These are phyloP conservation scores for Candida ortonii DNA, from an alignment of 805 yeast species.

Conservation along the genomic window DNA sequence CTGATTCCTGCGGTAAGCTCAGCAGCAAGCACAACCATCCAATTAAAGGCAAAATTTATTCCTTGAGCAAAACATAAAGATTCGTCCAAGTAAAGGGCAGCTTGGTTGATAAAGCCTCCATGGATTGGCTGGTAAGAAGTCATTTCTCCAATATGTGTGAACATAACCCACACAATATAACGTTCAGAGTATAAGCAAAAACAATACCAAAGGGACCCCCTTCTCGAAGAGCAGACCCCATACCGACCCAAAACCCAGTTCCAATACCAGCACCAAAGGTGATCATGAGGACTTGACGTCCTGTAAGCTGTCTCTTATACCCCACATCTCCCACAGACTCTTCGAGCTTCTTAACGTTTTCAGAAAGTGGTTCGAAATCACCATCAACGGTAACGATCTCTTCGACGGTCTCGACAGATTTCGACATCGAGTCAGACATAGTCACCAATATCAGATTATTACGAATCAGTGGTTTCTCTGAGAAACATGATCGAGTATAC, in stretches of 20 bases:
- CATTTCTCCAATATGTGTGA: constrained; percentile 65
- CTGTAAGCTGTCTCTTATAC: constrained; percentile 32
- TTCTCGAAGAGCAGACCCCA: constrained; percentile 43
- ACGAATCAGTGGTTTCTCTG: too few species aligned
- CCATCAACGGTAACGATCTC: constrained; percentile 25
- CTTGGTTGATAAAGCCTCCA: constrained; percentile 51
- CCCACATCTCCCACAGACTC: constrained; percentile 22
- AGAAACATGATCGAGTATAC: too few species aligned
- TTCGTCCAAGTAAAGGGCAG: constrained; percentile 48
- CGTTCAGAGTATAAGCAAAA: constrained; percentile 56
- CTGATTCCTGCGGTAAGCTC: constrained; percentile 65
- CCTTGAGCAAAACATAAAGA: constrained; percentile 59
- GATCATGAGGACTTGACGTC: constrained; percentile 62
- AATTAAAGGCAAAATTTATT: constrained; percentile 62
- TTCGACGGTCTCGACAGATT: constrained; percentile 10
- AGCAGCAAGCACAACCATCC: constrained; percentile 59
- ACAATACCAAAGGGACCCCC: constrained; percentile 51
- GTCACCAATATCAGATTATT: too few species aligned
- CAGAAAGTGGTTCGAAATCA: constrained; percentile 35
- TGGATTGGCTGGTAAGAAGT: constrained; percentile 55
- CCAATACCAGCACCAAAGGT: constrained; percentile 87
- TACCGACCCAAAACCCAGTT: constrained; percentile 63
- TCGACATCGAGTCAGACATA: too few species aligned
- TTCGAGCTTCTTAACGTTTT: constrained; percentile 27
- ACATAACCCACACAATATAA: constrained; percentile 54